These are phyloP conservation scores for Penicillium taxi DNA, from an alignment of 495 filamentous ascomycete genomes.

Conservation along the genomic window DNA sequence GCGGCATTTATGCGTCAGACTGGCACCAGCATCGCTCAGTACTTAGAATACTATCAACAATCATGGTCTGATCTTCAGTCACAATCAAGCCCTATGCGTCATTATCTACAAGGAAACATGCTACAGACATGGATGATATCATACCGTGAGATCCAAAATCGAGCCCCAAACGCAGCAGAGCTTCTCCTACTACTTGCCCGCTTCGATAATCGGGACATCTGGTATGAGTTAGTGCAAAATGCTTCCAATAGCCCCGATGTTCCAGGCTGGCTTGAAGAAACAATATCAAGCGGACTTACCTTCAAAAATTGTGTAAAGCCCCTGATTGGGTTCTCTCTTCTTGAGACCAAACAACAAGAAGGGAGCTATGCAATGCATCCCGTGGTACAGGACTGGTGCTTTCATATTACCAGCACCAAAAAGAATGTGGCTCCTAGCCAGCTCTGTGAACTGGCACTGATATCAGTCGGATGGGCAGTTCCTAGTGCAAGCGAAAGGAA, in stretches of 20 bases:
- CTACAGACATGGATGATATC: conserved; percentile 42
- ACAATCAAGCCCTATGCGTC: conserved; percentile 21
- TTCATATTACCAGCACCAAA: conserved; percentile 10
- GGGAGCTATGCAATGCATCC: conserved; percentile 28
- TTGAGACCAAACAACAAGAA: conserved; percentile 19
- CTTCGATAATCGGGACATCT: conserved; percentile 46
- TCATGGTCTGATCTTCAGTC: conserved; percentile 32
- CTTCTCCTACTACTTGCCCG: conserved; percentile 39
- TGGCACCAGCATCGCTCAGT: conserved; percentile 23
- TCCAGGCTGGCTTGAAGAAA: conserved; percentile 22
- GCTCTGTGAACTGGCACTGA: conserved; percentile 17
- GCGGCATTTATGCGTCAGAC: conserved; percentile 34
- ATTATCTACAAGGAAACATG: conserved; percentile 28
- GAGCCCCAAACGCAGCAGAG: conserved; percentile 24
- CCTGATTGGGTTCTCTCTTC: conserved; percentile 27
- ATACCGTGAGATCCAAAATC: conserved; percentile 30
- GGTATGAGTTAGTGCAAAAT: conserved; percentile 36
- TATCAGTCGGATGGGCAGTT: conserved; percentile 20
- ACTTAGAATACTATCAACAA: conserved; percentile 33
- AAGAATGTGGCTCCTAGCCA: conserved; percentile 4
- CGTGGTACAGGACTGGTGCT: conserved; percentile 31
- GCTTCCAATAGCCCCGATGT: conserved; percentile 6
- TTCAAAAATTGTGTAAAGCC: conserved; percentile 23
- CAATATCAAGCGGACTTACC: conserved; percentile 17
- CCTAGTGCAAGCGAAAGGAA: conserved; percentile 12